phyloP scores from a whole-genome alignment of 352 stramenopile genomes.

The Globisporangium cystogenes region DNA sequence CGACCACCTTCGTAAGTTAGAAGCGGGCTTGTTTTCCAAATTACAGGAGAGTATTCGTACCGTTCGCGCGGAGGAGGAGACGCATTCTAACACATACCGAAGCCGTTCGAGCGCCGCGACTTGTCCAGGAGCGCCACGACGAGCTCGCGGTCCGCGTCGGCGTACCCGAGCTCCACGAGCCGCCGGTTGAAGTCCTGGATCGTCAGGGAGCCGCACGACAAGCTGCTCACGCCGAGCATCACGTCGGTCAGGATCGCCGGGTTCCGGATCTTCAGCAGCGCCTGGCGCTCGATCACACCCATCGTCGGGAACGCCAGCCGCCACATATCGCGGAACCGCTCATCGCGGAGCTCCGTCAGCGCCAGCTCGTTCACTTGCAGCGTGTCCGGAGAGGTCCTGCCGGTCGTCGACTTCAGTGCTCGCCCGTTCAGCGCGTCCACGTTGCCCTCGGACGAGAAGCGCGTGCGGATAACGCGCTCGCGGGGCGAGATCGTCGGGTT shows the following conservation, averaged over 20 bases:
- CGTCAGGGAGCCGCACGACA: slow-evolving; percentile 60
- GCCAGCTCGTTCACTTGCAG: slow-evolving; percentile 41
- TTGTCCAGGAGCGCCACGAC: slow-evolving; percentile 56
- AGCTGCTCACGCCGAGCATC: slow-evolving; percentile 75
- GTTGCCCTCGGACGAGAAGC: slow-evolving; percentile 50
- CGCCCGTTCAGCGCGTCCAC: slow-evolving; percentile 29
- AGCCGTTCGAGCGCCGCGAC: slow-evolving; percentile 19
- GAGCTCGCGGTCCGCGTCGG: slow-evolving; percentile 42
- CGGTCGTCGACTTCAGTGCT: slow-evolving; percentile 12
- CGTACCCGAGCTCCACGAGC: slow-evolving; percentile 59
- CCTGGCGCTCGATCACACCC: slow-evolving; percentile 49
- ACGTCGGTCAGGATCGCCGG: slow-evolving; percentile 65
- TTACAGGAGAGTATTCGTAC: slow-evolving; percentile 6
- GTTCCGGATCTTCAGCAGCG: slow-evolving; percentile 57
- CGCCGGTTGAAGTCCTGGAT: slow-evolving; percentile 46
- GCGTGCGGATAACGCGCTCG: slow-evolving; percentile 36
- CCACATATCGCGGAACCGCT: slow-evolving; percentile 73
- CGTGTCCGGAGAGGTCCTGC: slow-evolving; percentile 27
- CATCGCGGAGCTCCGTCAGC: slow-evolving; percentile 17
- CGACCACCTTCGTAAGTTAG: too few relatives aligned
- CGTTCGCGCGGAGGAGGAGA: background rate
- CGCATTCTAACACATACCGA: slow-evolving; percentile 1
- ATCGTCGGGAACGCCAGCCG: slow-evolving; percentile 72
- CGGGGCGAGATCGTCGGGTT: slow-evolving; percentile 19
- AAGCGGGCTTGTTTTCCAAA: slow-evolving; percentile 9